These are phyloP conservation scores for Aspergillus asperescens DNA, from an alignment of 495 filamentous ascomycete species.

Conservation along the genomic window DNA sequence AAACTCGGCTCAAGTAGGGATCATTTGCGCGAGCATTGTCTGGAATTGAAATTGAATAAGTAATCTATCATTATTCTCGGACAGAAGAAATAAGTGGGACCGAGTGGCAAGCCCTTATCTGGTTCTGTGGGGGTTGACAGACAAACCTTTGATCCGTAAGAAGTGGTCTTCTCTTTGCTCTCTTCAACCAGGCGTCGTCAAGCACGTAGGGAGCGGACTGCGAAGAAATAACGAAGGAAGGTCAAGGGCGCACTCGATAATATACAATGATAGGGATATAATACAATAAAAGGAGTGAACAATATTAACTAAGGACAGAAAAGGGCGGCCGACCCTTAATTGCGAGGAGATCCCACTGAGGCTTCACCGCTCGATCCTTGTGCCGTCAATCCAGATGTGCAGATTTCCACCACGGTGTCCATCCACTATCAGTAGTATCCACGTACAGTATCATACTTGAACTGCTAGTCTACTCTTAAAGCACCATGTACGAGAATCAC, in stretches of 20 bases:
- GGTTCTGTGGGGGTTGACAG: constrained; percentile 1
- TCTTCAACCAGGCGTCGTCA: not conserved
- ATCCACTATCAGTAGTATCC: too few species aligned
- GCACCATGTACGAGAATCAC: constrained; percentile 16
- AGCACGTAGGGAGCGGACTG: not conserved
- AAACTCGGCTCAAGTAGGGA: not conserved
- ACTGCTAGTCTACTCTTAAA: not conserved
- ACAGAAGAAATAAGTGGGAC: not conserved
- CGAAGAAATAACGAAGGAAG: not conserved
- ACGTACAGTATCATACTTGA: too few species aligned
- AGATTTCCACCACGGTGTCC: too few species aligned
- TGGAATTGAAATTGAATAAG: not conserved
- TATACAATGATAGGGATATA: not conserved
- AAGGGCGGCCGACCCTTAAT: not conserved
- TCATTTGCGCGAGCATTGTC: constrained; percentile 9
- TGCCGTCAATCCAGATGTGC: too few species aligned
- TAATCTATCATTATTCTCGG: not conserved
- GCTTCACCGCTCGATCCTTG: not conserved
- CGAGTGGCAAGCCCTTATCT: constrained; percentile 4
- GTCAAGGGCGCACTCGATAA: not conserved
- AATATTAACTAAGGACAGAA: not conserved
- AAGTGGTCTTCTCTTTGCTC: not conserved
- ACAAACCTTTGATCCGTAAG: not conserved
- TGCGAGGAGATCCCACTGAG: not conserved
- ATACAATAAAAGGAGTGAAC: not conserved